Conservation (phyloP, 2,329 filamentous ascomycete genomes). For the Rugonectria rugulosa region DNA sequence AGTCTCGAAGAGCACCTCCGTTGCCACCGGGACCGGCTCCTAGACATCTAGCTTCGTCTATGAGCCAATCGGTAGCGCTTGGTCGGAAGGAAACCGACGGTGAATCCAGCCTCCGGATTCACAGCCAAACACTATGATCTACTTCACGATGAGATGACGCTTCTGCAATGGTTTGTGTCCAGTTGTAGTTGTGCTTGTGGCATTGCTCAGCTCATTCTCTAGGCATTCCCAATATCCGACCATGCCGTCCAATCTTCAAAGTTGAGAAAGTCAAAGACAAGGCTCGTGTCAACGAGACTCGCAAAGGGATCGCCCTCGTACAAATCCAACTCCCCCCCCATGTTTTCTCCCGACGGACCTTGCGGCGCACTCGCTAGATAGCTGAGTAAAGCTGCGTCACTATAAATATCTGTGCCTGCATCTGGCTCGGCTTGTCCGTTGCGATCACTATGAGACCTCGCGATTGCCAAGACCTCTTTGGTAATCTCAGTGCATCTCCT, state of each 20-base stretch:
- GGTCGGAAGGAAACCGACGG: slow-evolving; percentile 5
- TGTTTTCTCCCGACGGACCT: neutral
- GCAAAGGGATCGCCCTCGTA: neutral
- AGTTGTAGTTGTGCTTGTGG: neutral
- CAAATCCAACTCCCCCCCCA: neutral
- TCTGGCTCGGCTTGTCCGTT: neutral
- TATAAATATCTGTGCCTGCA: neutral
- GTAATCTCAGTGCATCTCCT: slow-evolving; percentile 16
- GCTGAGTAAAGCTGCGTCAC: slow-evolving; percentile 2
- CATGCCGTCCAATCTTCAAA: slow-evolving; percentile 13
- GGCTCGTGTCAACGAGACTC: slow-evolving; percentile 4
- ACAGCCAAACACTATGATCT: neutral
- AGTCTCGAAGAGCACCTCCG: neutral
- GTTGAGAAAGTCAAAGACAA: slow-evolving; percentile 11
- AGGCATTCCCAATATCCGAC: slow-evolving; percentile 4
- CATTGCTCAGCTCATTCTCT: neutral
- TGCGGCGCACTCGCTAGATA: slow-evolving; percentile 6
- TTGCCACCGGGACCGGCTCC: neutral
- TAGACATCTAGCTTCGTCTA: neutral
- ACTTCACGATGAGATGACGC: neutral
- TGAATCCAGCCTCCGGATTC: neutral
- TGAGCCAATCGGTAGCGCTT: slow-evolving; percentile 8
- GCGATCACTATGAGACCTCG: slow-evolving; percentile 5
- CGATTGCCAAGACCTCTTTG: slow-evolving; percentile 9
- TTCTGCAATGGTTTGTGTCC: neutral